These are phyloP conservation scores for Striga hermonthica DNA, from an alignment of 305 asterid genomes.

Conservation along the genomic window DNA sequence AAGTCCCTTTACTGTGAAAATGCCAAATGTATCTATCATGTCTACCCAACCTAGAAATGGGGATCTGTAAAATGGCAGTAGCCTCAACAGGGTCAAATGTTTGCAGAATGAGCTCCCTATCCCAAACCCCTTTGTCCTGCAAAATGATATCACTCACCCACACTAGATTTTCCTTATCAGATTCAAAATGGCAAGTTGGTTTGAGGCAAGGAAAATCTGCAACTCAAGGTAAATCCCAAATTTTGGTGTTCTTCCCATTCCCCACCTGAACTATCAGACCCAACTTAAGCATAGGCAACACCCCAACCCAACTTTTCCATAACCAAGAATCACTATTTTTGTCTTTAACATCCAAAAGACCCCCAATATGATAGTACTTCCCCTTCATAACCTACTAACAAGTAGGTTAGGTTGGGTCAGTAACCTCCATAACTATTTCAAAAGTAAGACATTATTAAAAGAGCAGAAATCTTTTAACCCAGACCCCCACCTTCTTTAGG, in stretches of 20 bases:
- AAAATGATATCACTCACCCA: too few relatives aligned
- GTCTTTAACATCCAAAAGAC: neutral
- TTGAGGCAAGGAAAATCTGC: neutral
- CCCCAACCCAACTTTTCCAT: neutral
- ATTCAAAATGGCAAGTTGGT: neutral
- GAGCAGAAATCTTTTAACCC: neutral
- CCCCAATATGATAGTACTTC: neutral
- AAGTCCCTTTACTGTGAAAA: too few relatives aligned
- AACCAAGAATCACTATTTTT: neutral
- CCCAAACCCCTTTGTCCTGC: too few relatives aligned
- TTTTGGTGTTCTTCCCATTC: neutral
- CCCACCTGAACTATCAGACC: neutral
- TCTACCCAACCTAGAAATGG: too few relatives aligned
- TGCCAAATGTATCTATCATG: too few relatives aligned
- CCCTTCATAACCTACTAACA: neutral
- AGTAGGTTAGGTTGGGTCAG: neutral
- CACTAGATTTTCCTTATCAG: too few relatives aligned
- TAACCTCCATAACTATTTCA: neutral
- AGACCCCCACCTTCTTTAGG: neutral
- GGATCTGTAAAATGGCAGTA: too few relatives aligned
- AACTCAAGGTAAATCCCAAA: neutral
- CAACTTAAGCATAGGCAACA: neutral
- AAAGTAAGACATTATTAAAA: neutral
- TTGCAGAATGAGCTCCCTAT: too few relatives aligned
- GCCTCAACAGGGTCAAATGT: too few relatives aligned